A percentile compares a stretch with the other conserved stretches of the same genome.
Evolutionary conservation across 495 filamentous ascomycete species (phyloP).

Genomic region (Cetradonia linearis): DNA sequence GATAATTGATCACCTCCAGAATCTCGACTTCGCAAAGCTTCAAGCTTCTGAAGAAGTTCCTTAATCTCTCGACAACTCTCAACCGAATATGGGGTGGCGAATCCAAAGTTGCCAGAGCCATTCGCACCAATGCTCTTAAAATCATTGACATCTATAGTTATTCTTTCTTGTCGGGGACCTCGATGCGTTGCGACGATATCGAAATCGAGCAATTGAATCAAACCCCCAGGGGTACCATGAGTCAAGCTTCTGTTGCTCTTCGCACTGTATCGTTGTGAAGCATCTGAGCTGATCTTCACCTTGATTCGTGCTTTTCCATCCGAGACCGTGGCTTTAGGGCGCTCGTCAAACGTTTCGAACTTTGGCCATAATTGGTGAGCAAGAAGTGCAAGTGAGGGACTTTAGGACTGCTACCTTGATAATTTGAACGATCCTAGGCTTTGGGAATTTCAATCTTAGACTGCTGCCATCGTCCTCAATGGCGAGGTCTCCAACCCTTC

Average conservation of each 20-base stretch:
- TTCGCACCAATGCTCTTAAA: slow-evolving; percentile 31
- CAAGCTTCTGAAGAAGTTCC: slow-evolving; percentile 17
- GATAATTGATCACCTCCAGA: slow-evolving; percentile 22
- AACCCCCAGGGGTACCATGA: slow-evolving; percentile 26
- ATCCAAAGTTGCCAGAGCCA: slow-evolving; percentile 24
- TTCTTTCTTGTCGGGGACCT: slow-evolving; percentile 24
- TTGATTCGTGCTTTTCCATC: slow-evolving; percentile 35
- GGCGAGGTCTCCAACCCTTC: slow-evolving; percentile 16
- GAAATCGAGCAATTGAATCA: slow-evolving; percentile 33
- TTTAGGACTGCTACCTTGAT: slow-evolving; percentile 16
- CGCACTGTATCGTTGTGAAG: slow-evolving; percentile 23
- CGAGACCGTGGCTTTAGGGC: slow-evolving; percentile 28
- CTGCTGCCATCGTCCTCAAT: slow-evolving; percentile 34
- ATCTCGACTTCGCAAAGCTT: slow-evolving; percentile 17
- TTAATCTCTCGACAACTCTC: slow-evolving; percentile 9
- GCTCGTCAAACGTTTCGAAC: slow-evolving; percentile 17
- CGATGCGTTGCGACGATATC: slow-evolving; percentile 32
- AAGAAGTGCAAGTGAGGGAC: slow-evolving; percentile 25
- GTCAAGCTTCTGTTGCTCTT: slow-evolving; percentile 23
- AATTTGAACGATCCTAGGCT: slow-evolving; percentile 21
- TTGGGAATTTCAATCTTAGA: slow-evolving; percentile 28
- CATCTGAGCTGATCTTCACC: slow-evolving; percentile 26
- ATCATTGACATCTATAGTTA: slow-evolving; percentile 30
- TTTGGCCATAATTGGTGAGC: slow-evolving; percentile 1
- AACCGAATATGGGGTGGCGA: slow-evolving; percentile 18